Evolutionary conservation across 2,329 filamentous ascomycete species (phyloP).

Genomic region (Penicillium sp.): DNA sequence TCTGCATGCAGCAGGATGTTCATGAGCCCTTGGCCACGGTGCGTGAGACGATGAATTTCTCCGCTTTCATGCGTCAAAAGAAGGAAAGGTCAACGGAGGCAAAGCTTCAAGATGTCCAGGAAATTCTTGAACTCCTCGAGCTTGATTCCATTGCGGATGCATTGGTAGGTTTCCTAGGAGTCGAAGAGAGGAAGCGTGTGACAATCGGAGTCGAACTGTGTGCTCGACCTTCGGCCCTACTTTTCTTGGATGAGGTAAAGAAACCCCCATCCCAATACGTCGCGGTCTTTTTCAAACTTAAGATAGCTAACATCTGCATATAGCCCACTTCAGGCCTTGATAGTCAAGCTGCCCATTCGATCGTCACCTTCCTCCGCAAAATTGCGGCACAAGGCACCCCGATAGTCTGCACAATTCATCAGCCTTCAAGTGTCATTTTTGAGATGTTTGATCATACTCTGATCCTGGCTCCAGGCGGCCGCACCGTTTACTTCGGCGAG

Average conservation of each 20-base stretch:
- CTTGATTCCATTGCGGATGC: slow-evolving; percentile 63
- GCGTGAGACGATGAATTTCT: slow-evolving; percentile 62
- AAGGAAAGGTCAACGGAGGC: slow-evolving; percentile 54
- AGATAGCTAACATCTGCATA: background rate
- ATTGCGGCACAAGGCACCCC: slow-evolving; percentile 75
- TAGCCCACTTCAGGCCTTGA: slow-evolving; percentile 60
- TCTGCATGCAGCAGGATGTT: slow-evolving; percentile 61
- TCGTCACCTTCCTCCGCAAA: slow-evolving; percentile 58
- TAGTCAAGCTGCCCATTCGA: slow-evolving; percentile 62
- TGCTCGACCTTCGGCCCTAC: slow-evolving; percentile 50
- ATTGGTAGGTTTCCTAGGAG: slow-evolving; percentile 47
- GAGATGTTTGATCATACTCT: slow-evolving; percentile 82
- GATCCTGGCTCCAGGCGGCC: slow-evolving; percentile 70
- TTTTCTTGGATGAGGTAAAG: slow-evolving; percentile 57
- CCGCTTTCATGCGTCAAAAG: slow-evolving; percentile 59
- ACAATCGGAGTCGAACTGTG: slow-evolving; percentile 61
- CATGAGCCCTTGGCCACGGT: slow-evolving; percentile 63
- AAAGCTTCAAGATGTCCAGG: slow-evolving; percentile 43
- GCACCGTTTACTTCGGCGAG: slow-evolving; percentile 81
- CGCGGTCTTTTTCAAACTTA: background rate
- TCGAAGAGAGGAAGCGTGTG: slow-evolving; percentile 63
- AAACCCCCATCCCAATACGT: too few relatives aligned
- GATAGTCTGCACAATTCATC: slow-evolving; percentile 74
- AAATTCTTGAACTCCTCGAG: slow-evolving; percentile 64
- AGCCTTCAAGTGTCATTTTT: slow-evolving; percentile 77